Percentiles rank a stretch among this genome's conserved stretches.
phyloP scores from a whole-genome alignment of 768 basidiomycete species.

The Russula abietina region DNA sequence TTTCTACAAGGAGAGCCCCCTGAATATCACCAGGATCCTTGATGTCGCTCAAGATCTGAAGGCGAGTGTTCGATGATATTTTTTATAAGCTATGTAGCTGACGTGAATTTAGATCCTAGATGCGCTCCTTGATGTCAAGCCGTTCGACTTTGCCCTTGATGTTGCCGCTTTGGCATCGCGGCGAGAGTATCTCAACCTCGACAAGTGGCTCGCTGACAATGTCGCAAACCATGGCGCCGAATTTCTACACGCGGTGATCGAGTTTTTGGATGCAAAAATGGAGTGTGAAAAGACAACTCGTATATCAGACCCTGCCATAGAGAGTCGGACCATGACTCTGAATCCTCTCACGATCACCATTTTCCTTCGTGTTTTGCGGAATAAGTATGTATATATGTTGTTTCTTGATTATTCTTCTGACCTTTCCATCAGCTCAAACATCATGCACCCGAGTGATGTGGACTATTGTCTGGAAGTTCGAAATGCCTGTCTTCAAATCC shows the following conservation, averaged over 20 bases:
- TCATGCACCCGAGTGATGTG: slow-evolving; percentile 73
- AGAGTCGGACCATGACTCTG: slow-evolving; percentile 80
- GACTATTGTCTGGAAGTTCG: slow-evolving; percentile 87
- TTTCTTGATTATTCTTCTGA: slow-evolving; percentile 5
- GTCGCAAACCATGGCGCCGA: slow-evolving; percentile 75
- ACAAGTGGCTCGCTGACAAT: slow-evolving; percentile 93
- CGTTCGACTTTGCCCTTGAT: slow-evolving; percentile 87
- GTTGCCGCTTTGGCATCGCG: slow-evolving; percentile 91
- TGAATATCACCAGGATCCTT: slow-evolving; percentile 90
- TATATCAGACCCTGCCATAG: slow-evolving; percentile 69
- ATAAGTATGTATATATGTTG: slow-evolving; percentile 48
- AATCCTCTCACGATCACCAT: slow-evolving; percentile 86
- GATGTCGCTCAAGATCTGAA: slow-evolving; percentile 95
- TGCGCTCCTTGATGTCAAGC: slow-evolving; percentile 82
- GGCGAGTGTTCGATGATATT: slow-evolving; percentile 39
- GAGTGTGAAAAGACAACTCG: slow-evolving; percentile 75
- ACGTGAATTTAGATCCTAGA: slow-evolving; percentile 67
- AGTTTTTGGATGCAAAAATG: slow-evolving; percentile 90
- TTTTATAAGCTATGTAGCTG: neutral
- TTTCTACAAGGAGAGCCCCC: slow-evolving; percentile 85
- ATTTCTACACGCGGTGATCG: slow-evolving; percentile 81
- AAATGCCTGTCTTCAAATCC: slow-evolving; percentile 87
- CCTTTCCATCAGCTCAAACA: slow-evolving; percentile 48
- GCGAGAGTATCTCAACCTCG: slow-evolving; percentile 89
- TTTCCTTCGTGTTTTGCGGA: slow-evolving; percentile 83